phyloP scores from a whole-genome alignment of 2,329 filamentous ascomycete genomes.

The Septoria linicola region DNA sequence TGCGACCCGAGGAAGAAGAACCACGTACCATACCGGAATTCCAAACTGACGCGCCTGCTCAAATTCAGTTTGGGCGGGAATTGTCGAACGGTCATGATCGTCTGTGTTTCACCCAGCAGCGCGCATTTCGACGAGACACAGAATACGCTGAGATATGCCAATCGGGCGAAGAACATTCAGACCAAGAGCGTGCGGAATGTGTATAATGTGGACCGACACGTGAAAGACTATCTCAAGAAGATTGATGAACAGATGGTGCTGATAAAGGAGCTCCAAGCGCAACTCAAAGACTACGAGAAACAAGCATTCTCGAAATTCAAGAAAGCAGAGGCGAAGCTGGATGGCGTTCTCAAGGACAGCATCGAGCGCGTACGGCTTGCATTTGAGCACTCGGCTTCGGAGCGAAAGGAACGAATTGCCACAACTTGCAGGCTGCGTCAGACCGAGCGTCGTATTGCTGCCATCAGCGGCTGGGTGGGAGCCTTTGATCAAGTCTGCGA shows the following conservation, averaged over 20 bases:
- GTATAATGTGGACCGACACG: slow-evolving; percentile 97
- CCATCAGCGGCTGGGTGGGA: slow-evolving; percentile 89
- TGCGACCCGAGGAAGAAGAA: slow-evolving; percentile 89
- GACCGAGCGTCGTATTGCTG: slow-evolving; percentile 78
- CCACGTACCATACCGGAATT: slow-evolving; percentile 96
- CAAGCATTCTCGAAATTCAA: slow-evolving; percentile 83
- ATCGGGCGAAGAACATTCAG: slow-evolving; percentile 98
- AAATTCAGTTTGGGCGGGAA: slow-evolving; percentile 98
- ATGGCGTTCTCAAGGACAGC: slow-evolving; percentile 72
- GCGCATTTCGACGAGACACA: slow-evolving; percentile 97
- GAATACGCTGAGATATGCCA: slow-evolving; percentile 95
- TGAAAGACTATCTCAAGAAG: slow-evolving; percentile 98
- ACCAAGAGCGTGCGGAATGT: slow-evolving; percentile 99
- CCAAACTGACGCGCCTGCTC: slow-evolving; percentile 88
- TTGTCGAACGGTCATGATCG: slow-evolving; percentile 99
- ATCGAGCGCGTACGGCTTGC: slow-evolving; percentile 75
- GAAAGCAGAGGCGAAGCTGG: slow-evolving; percentile 84
- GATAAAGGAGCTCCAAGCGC: slow-evolving; percentile 91
- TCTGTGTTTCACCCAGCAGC: slow-evolving; percentile 94
- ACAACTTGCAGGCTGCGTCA: slow-evolving; percentile 80
- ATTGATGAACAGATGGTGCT: slow-evolving; percentile 98
- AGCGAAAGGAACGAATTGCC: slow-evolving; percentile 74
- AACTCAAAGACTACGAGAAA: slow-evolving; percentile 85
- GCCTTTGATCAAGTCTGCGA: slow-evolving; percentile 85
- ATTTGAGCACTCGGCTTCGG: slow-evolving; percentile 74